Evolutionary conservation across 1,139 yeast species (phyloP).

Genomic region (Scheffersomyces titani): DNA sequence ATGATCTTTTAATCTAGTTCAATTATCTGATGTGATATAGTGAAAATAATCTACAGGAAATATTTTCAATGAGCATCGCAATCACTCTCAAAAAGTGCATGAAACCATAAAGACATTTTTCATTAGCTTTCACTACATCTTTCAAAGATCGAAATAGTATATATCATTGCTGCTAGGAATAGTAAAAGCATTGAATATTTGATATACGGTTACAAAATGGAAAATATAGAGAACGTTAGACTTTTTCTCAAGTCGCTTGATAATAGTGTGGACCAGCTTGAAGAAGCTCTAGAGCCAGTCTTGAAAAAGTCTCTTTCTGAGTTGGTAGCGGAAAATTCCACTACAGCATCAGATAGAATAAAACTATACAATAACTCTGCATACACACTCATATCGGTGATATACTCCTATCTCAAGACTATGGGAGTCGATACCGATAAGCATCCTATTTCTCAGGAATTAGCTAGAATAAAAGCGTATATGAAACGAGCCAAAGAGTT

Average conservation of each 20-base stretch:
- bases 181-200: neutral
- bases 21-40: neutral
- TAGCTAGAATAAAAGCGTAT: constrained; percentile 66
- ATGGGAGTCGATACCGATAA: constrained; percentile 57
- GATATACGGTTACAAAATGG: constrained; percentile 30
- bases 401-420: constrained; percentile 61
- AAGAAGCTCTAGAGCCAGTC: constrained; percentile 31
- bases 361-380: constrained; percentile 41
- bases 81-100: neutral
- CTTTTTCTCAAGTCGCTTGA: constrained; percentile 31
- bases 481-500: constrained; percentile 61
- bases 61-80: constrained; percentile 17
- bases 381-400: constrained; percentile 46
- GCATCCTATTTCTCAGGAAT: constrained; percentile 70
- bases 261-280: constrained; percentile 30
- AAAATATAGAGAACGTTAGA: constrained; percentile 36
- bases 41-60: constrained; percentile 1
- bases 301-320: constrained; percentile 39
- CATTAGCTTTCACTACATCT: neutral
- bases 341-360: constrained; percentile 36
- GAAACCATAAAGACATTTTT: neutral
- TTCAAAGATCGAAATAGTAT: neutral
- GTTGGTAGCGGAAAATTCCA: constrained; percentile 18
- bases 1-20: neutral
- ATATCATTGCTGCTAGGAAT: neutral